Base-by-base conservation (phyloP, 1,284 basidiomycete genomes). In the Gastroboletus turbinatus region DNA sequence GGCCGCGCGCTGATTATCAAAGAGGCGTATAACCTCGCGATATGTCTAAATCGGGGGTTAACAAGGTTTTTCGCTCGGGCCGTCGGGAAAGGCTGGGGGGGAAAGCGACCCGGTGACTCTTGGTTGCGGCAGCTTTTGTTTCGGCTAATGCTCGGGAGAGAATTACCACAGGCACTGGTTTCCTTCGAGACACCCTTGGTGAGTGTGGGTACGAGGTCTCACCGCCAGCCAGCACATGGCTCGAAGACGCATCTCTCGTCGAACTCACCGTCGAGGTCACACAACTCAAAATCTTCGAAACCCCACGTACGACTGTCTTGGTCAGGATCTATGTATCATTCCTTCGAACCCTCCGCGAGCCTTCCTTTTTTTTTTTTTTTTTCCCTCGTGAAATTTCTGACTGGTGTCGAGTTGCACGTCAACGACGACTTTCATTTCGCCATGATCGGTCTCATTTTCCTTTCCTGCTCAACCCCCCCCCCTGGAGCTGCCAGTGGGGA, bases 11-110 rank as follows among this genome's bases (percentile, higher is more conserved):
- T 35, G 56, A 7, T 36, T 29, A 55, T 35, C 36, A n/a, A n/a
- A 16, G 3, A 9, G 5, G 30, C 7, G 23, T 5, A 23, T 36
- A 33, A 21, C 30, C 42, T 46, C 40, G 16, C 40, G 38, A 16
- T 50, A 55, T 58, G 58, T 63, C 61, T 23, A 61, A 61, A 48
- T 53, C 9, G 7, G 50, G 61, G 35, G 46, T 61, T 63, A 63
- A 46, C 47, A 44, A 13, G 36, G 19, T 50, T 53, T 30, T 39
- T 47, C 19, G 11, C 38, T n/a, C 35, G 19, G 39, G 14, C 29
- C 30, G 21, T 42, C 40, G 40, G 40, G 23, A 14, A 9, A n/a
- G 23, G 35, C 36, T 16, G 6, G 30, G 45, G 30, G 45, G 19
- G 4, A 44, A 19, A 10, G 5, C 25, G 14, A 19, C 21, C 11